phyloP scores from a whole-genome alignment of 495 filamentous ascomycete genomes.

The Friedmanniomyces simplex region DNA sequence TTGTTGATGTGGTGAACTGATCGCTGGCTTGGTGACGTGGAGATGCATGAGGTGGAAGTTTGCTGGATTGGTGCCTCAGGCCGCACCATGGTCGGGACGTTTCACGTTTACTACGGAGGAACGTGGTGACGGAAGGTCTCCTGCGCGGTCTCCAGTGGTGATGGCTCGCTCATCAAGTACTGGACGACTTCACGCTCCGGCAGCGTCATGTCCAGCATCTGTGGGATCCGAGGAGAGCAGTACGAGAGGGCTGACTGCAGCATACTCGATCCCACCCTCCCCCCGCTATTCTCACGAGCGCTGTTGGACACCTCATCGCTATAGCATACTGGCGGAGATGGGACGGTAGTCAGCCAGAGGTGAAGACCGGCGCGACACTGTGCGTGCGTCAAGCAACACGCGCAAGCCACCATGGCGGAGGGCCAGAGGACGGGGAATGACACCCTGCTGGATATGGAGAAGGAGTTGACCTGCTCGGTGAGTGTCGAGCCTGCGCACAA shows the following conservation, averaged over 20 bases:
- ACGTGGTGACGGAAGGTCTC: too few relatives aligned
- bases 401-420: neutral
- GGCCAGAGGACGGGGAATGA: neutral
- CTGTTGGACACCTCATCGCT: neutral
- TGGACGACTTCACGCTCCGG: neutral
- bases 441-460: slow-evolving; percentile 45
- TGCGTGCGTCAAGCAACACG: too few relatives aligned
- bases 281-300: neutral
- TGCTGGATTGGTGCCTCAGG: neutral
- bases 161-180: too few relatives aligned
- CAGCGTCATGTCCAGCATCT: neutral
- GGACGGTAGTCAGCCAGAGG: too few relatives aligned
- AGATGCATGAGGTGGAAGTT: neutral
- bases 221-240: neutral
- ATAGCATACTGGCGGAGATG: too few relatives aligned
- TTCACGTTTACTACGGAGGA: too few relatives aligned
- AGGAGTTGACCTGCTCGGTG: slow-evolving; percentile 87
- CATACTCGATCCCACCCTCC: neutral
- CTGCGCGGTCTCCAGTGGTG: too few relatives aligned
- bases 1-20: too few relatives aligned
- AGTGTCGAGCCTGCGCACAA: slow-evolving; percentile 26
- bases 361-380: too few relatives aligned
- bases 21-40: neutral
- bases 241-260: neutral
- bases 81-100: too few relatives aligned